Conservation (phyloP, 768 basidiomycete genomes). For the Tylopilus intermedius region DNA sequence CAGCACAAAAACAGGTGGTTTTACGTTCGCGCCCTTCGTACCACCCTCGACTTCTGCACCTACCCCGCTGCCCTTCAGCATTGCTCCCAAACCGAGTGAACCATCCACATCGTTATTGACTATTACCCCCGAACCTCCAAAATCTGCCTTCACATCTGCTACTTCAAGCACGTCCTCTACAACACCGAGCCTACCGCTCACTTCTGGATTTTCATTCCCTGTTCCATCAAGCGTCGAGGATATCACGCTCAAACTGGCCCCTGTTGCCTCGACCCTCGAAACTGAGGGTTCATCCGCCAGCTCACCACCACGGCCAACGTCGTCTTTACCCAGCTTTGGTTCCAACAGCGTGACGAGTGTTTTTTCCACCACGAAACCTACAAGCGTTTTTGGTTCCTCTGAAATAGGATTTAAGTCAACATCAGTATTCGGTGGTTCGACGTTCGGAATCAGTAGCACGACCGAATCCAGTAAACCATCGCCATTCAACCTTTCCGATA, state of each 20-base stretch:
- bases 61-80: slow-evolving; percentile 10
- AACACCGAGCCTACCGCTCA: too few relatives aligned
- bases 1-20: slow-evolving; percentile 18
- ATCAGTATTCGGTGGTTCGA: slow-evolving; percentile 22
- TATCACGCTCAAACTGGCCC: slow-evolving; percentile 1
- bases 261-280: slow-evolving; percentile 11
- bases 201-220: background rate
- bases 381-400: slow-evolving; percentile 14
- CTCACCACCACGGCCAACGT: slow-evolving; percentile 8
- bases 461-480: slow-evolving; percentile 15
- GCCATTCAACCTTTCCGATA: slow-evolving; percentile 12
- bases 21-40: slow-evolving; percentile 24
- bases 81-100: slow-evolving; percentile 20
- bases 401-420: slow-evolving; percentile 21
- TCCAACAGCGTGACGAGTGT: slow-evolving; percentile 19
- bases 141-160: slow-evolving; percentile 29
- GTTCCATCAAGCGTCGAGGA: slow-evolving; percentile 8
- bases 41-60: slow-evolving; percentile 16
- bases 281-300: slow-evolving; percentile 3
- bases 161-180: background rate
- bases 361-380: slow-evolving; percentile 18
- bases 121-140: slow-evolving; percentile 19
- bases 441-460: slow-evolving; percentile 20
- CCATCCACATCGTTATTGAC: slow-evolving; percentile 8
- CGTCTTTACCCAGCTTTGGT: slow-evolving; percentile 14